These are phyloP conservation scores for Microsporum ferrugineum DNA, from an alignment of 2,329 filamentous ascomycete species.

Conservation along the genomic window DNA sequence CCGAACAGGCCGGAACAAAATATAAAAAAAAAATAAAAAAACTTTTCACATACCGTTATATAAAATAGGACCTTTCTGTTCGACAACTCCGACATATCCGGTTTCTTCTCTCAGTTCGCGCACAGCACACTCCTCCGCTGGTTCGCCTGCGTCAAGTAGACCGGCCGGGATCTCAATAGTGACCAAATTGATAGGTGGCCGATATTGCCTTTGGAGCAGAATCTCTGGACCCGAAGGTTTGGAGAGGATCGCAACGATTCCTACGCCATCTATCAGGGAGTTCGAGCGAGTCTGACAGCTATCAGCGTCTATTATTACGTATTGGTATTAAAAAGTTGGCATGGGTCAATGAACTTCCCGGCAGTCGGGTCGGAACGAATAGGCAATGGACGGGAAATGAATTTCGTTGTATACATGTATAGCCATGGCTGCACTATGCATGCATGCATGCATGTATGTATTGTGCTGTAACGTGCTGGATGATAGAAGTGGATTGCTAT, in stretches of 20 bases:
- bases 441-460: neutral
- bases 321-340: neutral
- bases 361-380: too few relatives aligned
- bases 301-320: neutral
- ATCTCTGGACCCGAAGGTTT: slow-evolving; percentile 41
- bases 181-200: slow-evolving; percentile 47
- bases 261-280: slow-evolving; percentile 45
- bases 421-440: neutral
- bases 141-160: slow-evolving; percentile 47
- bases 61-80: slow-evolving; percentile 34
- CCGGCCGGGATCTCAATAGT: slow-evolving; percentile 52
- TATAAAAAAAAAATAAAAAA: neutral
- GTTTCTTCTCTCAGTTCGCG: slow-evolving; percentile 53
- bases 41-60: slow-evolving; percentile 31
- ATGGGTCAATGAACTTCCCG: too few relatives aligned
- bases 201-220: slow-evolving; percentile 49
- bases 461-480: too few relatives aligned
- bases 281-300: slow-evolving; percentile 34
- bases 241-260: slow-evolving; percentile 48
- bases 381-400: neutral
- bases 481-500: slow-evolving; percentile 3
- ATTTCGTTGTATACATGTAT: neutral
- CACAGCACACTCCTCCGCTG: slow-evolving; percentile 44
- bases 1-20: neutral
- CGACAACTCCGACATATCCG: slow-evolving; percentile 45